Percentiles rank a stretch among this genome's conserved stretches.
These are phyloP conservation scores for Rhodotorula graminis DNA, from an alignment of 768 basidiomycete genomes.

Conservation along the genomic window DNA sequence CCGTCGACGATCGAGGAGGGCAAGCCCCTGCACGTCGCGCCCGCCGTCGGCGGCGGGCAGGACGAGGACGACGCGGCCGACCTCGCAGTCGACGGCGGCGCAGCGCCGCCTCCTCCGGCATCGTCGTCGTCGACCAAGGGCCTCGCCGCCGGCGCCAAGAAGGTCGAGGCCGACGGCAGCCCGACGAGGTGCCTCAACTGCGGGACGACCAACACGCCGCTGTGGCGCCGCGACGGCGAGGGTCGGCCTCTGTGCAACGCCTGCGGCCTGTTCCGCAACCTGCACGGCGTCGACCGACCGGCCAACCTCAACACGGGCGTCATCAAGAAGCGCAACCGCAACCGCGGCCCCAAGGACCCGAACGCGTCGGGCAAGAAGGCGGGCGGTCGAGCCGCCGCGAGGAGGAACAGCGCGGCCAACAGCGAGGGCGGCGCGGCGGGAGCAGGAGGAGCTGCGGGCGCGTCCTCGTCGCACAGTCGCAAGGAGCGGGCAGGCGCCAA, in stretches of 20 bases:
- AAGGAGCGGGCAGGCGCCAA: slow-evolving; percentile 21
- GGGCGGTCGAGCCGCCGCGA: slow-evolving; percentile 1
- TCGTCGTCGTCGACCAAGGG: background rate
- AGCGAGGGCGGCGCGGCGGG: background rate
- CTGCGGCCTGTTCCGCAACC: slow-evolving; percentile 44
- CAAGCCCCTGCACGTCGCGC: slow-evolving; percentile 20
- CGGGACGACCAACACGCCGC: slow-evolving; percentile 43
- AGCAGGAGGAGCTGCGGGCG: background rate
- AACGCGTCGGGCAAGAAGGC: slow-evolving; percentile 4
- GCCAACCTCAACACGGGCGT: slow-evolving; percentile 42
- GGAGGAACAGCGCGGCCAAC: slow-evolving; percentile 14
- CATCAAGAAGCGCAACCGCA: slow-evolving; percentile 42
- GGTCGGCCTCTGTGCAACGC: slow-evolving; percentile 44
- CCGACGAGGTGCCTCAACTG: slow-evolving; percentile 40
- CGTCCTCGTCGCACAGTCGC: background rate
- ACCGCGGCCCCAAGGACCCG: slow-evolving; percentile 28
- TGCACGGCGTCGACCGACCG: slow-evolving; percentile 43
- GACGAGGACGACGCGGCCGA: background rate
- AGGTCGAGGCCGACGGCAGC: slow-evolving; percentile 13
- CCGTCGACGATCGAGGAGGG: slow-evolving; percentile 29
- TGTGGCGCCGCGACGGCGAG: slow-evolving; percentile 43
- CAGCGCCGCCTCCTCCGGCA: background rate
- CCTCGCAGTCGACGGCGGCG: no score
- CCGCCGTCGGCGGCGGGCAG: background rate
- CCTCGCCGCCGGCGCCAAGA: background rate